Conservation (phyloP, 1,139 yeast species). For the Taiozyma sp. region DNA sequence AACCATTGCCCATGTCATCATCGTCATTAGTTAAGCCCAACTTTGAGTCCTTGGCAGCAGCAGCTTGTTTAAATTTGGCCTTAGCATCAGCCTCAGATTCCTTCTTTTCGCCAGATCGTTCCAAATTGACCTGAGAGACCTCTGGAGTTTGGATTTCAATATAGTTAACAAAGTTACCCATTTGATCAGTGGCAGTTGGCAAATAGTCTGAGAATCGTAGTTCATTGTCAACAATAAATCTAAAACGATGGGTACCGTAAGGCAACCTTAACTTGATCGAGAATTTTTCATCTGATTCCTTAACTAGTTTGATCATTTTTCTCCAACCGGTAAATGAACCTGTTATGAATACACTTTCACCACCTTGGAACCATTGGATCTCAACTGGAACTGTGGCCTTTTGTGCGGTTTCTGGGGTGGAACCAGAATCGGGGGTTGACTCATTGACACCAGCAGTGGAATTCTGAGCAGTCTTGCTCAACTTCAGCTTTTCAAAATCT, state of each 20-base stretch:
- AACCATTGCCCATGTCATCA: conserved; percentile 81
- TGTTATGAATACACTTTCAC: conserved; percentile 83
- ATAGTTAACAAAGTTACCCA: conserved; percentile 95
- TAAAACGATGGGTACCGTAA: conserved; percentile 87
- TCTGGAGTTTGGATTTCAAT: conserved; percentile 61
- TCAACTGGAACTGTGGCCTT: conserved; percentile 59
- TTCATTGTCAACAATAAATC: conserved; percentile 94
- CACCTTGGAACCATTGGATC: conserved; percentile 93
- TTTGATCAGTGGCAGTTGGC: conserved; percentile 97
- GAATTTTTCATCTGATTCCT: conserved; percentile 39
- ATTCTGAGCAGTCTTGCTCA: conserved; percentile 13
- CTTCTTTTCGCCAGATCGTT: conserved; percentile 17
- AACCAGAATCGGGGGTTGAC: conserved; percentile 4
- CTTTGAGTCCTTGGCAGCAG: conserved; percentile 36
- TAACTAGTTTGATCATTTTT: conserved; percentile 75
- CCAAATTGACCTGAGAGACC: conserved; percentile 11
- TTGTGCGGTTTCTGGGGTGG: conserved; percentile 3
- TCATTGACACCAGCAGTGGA: conserved; percentile 7
- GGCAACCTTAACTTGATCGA: conserved; percentile 56
- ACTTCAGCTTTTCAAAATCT: conserved; percentile 38
- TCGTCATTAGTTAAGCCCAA: conserved; percentile 58
- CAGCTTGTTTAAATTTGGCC: conserved; percentile 8
- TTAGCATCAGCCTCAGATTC: conserved; percentile 23
- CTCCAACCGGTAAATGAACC: conserved; percentile 98
- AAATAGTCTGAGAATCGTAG: conserved; percentile 83